Evolutionary conservation across 2,329 filamentous ascomycete species (phyloP).

Genomic region (Beauveria pseudobassiana): DNA sequence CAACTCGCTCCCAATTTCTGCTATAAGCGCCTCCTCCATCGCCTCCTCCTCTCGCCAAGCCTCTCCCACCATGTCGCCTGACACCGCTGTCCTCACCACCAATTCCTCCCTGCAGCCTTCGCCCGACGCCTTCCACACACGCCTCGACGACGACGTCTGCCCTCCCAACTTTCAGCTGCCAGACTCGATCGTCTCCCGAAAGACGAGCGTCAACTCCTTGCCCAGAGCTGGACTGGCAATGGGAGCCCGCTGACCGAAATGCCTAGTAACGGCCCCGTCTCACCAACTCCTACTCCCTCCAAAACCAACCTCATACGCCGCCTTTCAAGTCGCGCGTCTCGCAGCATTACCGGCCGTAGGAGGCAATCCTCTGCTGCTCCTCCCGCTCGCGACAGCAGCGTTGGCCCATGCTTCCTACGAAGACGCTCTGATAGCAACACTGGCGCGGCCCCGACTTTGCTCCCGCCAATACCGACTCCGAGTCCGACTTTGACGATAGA

Average conservation of each 20-base stretch:
- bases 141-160: constrained; percentile 42
- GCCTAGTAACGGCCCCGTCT: constrained; percentile 17
- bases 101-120: constrained; percentile 60
- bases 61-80: constrained; percentile 52
- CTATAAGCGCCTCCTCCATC: constrained; percentile 48
- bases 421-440: constrained; percentile 85
- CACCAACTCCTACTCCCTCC: constrained; percentile 15
- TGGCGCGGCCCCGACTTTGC: constrained; percentile 47
- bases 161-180: constrained; percentile 59
- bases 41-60: constrained; percentile 47
- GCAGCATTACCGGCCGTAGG: constrained; percentile 56
- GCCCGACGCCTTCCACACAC: constrained; percentile 53
- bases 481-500: constrained; percentile 48
- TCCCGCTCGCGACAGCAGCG: constrained; percentile 75
- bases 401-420: constrained; percentile 81
- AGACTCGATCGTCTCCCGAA: constrained; percentile 58
- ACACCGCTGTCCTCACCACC: constrained; percentile 43
- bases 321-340: constrained; percentile 72
- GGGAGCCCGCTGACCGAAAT: constrained; percentile 48
- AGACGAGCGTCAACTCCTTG: constrained; percentile 57
- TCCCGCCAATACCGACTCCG: constrained; percentile 41
- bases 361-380: constrained; percentile 71
- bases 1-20: constrained; percentile 39
- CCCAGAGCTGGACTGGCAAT: constrained; percentile 48
- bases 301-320: constrained; percentile 64